phyloP scores from a whole-genome alignment of 2,329 filamentous ascomycete species.

The Trichoderma asperellum region DNA sequence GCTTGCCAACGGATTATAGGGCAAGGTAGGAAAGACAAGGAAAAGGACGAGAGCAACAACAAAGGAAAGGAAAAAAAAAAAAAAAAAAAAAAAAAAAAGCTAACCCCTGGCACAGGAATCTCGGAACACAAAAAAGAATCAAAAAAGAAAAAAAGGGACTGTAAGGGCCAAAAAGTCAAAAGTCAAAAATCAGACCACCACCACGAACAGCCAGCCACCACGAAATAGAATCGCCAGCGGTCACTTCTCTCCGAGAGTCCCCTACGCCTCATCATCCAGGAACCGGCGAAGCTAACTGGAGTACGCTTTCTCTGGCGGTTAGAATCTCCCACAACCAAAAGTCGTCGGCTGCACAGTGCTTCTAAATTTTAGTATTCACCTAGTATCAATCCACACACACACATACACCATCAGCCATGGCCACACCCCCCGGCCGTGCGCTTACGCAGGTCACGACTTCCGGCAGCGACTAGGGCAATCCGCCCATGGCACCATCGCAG shows the following conservation, averaged over 20 bases:
- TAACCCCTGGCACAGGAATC: neutral
- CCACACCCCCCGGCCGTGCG: conserved; percentile 23
- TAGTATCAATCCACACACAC: neutral
- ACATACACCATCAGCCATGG: neutral
- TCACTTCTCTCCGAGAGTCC: neutral
- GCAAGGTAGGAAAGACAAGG: neutral
- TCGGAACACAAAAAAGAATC: conserved; percentile 3
- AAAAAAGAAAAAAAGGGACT: neutral
- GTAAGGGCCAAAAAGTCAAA: neutral
- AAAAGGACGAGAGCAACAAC: neutral
- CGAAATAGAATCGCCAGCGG: neutral
- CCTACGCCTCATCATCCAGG: conserved; percentile 19
- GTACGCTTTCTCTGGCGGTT: neutral
- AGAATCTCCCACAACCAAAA: neutral
- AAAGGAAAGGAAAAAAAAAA: neutral
- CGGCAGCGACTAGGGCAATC: conserved; percentile 23
- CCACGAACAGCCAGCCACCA: neutral
- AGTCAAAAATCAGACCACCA: conserved; percentile 8
- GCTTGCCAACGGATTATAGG: conserved; percentile 3
- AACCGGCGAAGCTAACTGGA: conserved; percentile 6
- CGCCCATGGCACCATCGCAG: conserved; percentile 24
- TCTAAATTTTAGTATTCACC: neutral
- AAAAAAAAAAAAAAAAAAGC: neutral
- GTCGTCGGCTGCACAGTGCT: neutral
- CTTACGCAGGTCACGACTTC: conserved; percentile 25